phyloP scores from a whole-genome alignment of 164 flowering plant genomes.

The Litsea cubeba region DNA sequence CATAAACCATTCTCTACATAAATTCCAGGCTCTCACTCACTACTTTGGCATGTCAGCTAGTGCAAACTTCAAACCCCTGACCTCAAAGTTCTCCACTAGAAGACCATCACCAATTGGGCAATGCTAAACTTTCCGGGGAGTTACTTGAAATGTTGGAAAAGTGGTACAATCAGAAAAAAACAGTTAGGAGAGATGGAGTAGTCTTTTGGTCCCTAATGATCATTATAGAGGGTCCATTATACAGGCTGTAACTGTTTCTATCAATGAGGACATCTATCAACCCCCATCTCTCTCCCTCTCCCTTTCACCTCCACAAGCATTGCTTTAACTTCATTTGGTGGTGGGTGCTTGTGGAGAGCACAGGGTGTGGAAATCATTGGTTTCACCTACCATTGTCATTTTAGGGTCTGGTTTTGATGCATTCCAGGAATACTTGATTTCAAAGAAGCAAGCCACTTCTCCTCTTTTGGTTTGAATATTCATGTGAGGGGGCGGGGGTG shows the following conservation, averaged over 20 bases:
- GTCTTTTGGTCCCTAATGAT: slow-evolving; percentile 25
- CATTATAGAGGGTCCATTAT: slow-evolving; percentile 19
- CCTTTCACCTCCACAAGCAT: slow-evolving; percentile 32
- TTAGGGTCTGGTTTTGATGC: background rate
- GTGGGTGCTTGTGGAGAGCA: slow-evolving; percentile 20
- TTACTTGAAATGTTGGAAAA: background rate
- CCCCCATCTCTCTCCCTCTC: slow-evolving; percentile 11
- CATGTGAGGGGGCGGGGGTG: background rate
- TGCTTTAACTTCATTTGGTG: slow-evolving; percentile 22
- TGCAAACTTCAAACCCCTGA: no score
- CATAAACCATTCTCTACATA: no score
- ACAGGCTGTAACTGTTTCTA: slow-evolving; percentile 45
- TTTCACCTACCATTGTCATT: slow-evolving; percentile 23
- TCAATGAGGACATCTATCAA: slow-evolving; percentile 12
- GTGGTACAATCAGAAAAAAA: background rate
- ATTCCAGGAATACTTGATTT: background rate
- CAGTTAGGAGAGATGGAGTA: slow-evolving; percentile 30
- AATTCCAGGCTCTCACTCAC: no score
- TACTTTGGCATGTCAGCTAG: no score
- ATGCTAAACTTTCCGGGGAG: background rate
- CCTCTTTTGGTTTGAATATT: background rate
- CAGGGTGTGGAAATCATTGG: slow-evolving; percentile 21
- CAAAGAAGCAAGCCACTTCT: background rate
- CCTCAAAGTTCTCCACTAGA: no score
- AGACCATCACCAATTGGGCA: background rate